Evolutionary conservation across 176 grass and related monocot genomes (phyloP).

Genomic region (Luzula sylvatica): DNA sequence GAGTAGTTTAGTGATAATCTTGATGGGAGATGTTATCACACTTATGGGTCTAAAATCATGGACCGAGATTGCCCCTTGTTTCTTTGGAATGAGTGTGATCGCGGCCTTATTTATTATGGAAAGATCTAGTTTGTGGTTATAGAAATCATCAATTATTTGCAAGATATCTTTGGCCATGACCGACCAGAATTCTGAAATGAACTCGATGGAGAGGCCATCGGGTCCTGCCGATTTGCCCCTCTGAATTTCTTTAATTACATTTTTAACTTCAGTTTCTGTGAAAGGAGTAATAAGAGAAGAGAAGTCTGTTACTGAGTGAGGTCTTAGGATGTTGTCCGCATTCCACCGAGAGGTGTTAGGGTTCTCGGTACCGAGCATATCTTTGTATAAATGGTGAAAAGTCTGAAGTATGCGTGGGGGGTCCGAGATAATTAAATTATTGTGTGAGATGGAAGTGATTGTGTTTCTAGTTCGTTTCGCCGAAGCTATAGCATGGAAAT

Average conservation of each 20-base stretch:
- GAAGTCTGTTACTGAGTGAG: too few species aligned
- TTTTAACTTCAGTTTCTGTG: too few species aligned
- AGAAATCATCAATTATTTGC: not conserved
- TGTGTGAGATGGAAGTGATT: not conserved
- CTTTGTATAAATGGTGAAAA: not conserved
- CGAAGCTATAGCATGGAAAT: not conserved
- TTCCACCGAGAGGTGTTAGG: not conserved
- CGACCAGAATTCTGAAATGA: too few species aligned
- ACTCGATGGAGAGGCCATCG: too few species aligned
- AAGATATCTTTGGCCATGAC: not conserved
- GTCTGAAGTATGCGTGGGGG: not conserved
- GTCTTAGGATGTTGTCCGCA: not conserved
- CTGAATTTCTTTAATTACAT: too few species aligned
- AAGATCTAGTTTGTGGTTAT: too few species aligned
- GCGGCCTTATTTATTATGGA: not conserved
- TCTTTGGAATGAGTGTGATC: not conserved
- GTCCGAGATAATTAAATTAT: not conserved
- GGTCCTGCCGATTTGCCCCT: too few species aligned
- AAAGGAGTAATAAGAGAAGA: too few species aligned
- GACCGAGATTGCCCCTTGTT: accelerated
- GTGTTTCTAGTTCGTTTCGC: not conserved
- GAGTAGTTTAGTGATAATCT: too few species aligned
- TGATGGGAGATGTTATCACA: too few species aligned
- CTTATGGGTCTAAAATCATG: too few species aligned
- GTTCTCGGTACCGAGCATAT: not conserved